phyloP scores from a whole-genome alignment of 1,284 basidiomycete species.

The Amylostereum chailletii region DNA sequence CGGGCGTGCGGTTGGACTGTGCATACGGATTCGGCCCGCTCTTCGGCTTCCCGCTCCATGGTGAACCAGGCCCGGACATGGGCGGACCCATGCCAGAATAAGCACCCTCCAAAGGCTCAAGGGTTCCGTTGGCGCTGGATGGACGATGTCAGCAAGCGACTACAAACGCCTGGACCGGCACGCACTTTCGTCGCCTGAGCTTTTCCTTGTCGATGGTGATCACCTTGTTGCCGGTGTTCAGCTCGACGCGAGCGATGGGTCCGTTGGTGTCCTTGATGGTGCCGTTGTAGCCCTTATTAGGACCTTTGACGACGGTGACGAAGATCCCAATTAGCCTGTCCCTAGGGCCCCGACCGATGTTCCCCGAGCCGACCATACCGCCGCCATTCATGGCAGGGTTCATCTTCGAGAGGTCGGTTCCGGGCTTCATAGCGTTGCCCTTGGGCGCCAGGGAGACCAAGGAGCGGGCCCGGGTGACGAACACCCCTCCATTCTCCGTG shows the following conservation, averaged over 20 bases:
- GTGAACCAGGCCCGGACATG: neutral
- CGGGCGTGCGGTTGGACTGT: conserved; percentile 19
- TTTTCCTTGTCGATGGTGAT: conserved; percentile 82
- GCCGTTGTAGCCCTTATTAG: conserved; percentile 88
- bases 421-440: conserved; percentile 55
- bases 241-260: conserved; percentile 80
- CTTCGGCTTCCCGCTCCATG: conserved; percentile 5
- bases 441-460: conserved; percentile 83
- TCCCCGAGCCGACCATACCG: conserved; percentile 76
- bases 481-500: conserved; percentile 88
- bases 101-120: conserved; percentile 40
- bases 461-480: conserved; percentile 78
- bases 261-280: conserved; percentile 96
- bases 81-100: conserved; percentile 25
- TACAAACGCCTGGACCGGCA: conserved; percentile 10
- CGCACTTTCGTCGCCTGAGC: conserved; percentile 72
- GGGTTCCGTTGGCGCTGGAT: conserved; percentile 44
- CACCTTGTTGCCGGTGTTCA: conserved; percentile 86
- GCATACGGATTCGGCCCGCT: conserved; percentile 12
- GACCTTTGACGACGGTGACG: conserved; percentile 81
- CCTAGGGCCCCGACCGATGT: conserved; percentile 63
- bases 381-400: conserved; percentile 74
- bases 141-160: neutral
- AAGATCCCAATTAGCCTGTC: conserved; percentile 79
- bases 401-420: conserved; percentile 87